These are phyloP conservation scores for Umbelopsis vinacea DNA, from an alignment of 192 early-diverging fungal genomes.

Conservation along the genomic window DNA sequence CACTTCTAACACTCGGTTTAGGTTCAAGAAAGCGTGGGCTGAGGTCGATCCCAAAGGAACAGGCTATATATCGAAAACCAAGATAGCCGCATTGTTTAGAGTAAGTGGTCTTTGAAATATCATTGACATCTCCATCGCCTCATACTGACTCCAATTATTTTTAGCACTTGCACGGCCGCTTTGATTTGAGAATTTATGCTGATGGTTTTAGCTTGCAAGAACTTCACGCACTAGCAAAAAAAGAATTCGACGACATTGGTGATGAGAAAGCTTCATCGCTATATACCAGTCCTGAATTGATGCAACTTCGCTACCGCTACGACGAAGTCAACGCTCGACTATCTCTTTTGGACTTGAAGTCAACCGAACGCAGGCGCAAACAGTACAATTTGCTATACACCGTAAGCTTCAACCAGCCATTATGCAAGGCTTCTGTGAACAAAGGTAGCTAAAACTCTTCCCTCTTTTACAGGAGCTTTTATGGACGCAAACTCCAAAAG, in stretches of 20 bases:
- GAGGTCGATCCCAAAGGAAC: constrained; percentile 39
- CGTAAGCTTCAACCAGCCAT: constrained; percentile 19
- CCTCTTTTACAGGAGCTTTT: constrained; percentile 30
- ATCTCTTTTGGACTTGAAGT: constrained; percentile 33
- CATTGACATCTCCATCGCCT: not conserved
- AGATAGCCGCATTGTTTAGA: constrained; percentile 28
- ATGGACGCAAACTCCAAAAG: constrained; percentile 31
- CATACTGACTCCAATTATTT: not conserved
- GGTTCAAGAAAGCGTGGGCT: constrained; percentile 43
- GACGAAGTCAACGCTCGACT: constrained; percentile 30
- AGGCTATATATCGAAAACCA: constrained; percentile 36
- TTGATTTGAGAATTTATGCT: constrained; percentile 36
- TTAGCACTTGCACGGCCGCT: constrained; percentile 29
- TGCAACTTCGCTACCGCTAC: constrained; percentile 13
- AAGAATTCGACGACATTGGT: not conserved
- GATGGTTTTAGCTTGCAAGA: constrained; percentile 19
- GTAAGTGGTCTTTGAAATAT: constrained; percentile 14
- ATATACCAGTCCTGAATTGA: not conserved
- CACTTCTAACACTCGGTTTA: not conserved
- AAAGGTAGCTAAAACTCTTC: not conserved
- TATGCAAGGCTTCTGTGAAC: not conserved
- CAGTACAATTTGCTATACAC: constrained; percentile 50
- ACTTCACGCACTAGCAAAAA: constrained; percentile 4
- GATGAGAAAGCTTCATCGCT: constrained; percentile 1
- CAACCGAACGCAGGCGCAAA: constrained; percentile 37